A percentile compares a stretch with the other conserved stretches of the same genome.
phyloP scores from a whole-genome alignment of 345 rosid genomes.

The Arabidopsis arenosa region DNA sequence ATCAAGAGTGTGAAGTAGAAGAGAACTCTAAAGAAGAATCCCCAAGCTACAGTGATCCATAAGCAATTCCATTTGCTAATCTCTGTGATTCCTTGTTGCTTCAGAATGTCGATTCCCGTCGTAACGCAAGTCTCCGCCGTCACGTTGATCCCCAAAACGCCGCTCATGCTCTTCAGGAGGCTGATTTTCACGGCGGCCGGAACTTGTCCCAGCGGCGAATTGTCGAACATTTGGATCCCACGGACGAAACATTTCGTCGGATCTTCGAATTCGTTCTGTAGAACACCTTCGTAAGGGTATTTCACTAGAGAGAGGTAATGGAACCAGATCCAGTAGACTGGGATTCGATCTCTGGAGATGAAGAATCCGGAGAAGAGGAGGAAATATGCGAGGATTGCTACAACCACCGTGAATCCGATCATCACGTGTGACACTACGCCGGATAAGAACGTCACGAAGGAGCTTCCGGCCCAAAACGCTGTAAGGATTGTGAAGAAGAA shows the following conservation, averaged over 20 bases:
- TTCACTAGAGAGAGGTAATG: slow-evolving; percentile 89
- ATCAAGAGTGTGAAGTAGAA: slow-evolving; percentile 75
- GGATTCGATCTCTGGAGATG: slow-evolving; percentile 75
- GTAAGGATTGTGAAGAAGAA: slow-evolving; percentile 69
- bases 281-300: slow-evolving; percentile 74
- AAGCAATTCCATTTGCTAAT: slow-evolving; percentile 80
- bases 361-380: slow-evolving; percentile 93
- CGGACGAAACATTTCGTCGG: slow-evolving; percentile 66
- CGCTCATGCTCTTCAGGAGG: slow-evolving; percentile 63
- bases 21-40: slow-evolving; percentile 76
- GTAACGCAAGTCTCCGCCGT: slow-evolving; percentile 78
- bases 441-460: slow-evolving; percentile 85
- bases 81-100: slow-evolving; percentile 69
- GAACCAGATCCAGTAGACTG: slow-evolving; percentile 85
- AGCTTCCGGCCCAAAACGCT: slow-evolving; percentile 92
- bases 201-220: slow-evolving; percentile 62
- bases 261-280: slow-evolving; percentile 69
- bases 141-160: slow-evolving; percentile 61
- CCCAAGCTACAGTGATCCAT: slow-evolving; percentile 89
- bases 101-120: slow-evolving; percentile 63
- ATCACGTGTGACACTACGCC: slow-evolving; percentile 86
- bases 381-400: slow-evolving; percentile 82
- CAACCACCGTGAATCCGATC: slow-evolving; percentile 83
- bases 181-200: slow-evolving; percentile 56
- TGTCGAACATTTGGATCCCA: slow-evolving; percentile 85